Conservation (phyloP, 169 alveolate genomes). For the Eimeria tenella region DNA sequence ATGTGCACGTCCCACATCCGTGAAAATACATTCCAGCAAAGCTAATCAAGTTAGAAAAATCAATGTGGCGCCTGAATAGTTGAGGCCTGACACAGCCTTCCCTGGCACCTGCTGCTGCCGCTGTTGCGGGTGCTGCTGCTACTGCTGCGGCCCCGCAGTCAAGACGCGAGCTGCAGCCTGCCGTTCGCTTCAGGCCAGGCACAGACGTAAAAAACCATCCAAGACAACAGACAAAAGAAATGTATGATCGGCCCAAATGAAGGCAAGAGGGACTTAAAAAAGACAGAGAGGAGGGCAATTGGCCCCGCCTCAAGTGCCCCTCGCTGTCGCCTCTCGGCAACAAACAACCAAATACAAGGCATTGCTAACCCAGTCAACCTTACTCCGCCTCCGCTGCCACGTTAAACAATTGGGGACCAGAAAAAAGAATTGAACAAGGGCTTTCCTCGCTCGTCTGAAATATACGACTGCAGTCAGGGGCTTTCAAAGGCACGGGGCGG, state of each 20-base stretch:
- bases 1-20: slow-evolving; percentile 67
- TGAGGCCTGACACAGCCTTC: not conserved
- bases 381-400: slow-evolving; percentile 56
- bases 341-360: slow-evolving; percentile 12
- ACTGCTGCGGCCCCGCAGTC: not conserved
- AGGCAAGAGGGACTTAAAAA: not conserved
- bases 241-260: not conserved
- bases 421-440: slow-evolving; percentile 46
- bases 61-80: slow-evolving; percentile 26
- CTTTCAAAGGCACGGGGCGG: slow-evolving; percentile 49
- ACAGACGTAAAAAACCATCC: slow-evolving; percentile 54
- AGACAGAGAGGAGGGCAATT: not conserved
- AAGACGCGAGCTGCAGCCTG: not conserved
- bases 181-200: slow-evolving; percentile 14
- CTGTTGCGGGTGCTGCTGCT: slow-evolving; percentile 52
- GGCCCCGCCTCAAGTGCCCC: not conserved
- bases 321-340: not conserved
- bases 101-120: not conserved
- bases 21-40: slow-evolving; percentile 33
- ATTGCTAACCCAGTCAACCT: not conserved
- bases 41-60: slow-evolving; percentile 42
- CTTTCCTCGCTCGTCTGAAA: slow-evolving; percentile 41
- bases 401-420: slow-evolving; percentile 63
- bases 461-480: slow-evolving; percentile 42
- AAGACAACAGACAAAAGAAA: slow-evolving; percentile 40